These are phyloP conservation scores for Zoysia pacifica DNA, from an alignment of 176 grass and related monocot species.

Conservation along the genomic window DNA sequence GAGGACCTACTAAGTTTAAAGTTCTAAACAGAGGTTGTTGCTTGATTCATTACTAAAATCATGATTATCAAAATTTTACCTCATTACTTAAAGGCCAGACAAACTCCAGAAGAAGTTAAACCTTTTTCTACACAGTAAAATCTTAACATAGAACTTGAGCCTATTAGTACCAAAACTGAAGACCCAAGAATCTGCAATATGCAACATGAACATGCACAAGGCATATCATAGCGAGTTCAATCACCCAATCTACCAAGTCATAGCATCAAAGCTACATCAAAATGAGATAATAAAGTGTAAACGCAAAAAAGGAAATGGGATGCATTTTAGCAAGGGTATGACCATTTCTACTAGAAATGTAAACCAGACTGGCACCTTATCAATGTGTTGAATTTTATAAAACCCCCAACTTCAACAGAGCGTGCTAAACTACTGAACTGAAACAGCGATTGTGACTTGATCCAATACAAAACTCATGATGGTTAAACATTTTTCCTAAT, in stretches of 20 bases:
- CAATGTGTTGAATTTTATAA: not conserved
- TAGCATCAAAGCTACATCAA: not conserved
- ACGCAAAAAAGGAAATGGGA: not conserved
- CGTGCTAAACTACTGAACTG: slow-evolving; percentile 1
- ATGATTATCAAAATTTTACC: not conserved
- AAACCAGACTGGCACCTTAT: slow-evolving; percentile 2
- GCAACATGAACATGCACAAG: not conserved
- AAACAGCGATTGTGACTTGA: not conserved
- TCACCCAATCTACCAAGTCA: too few species aligned
- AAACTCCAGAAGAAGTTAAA: too few species aligned
- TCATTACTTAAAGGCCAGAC: too few species aligned
- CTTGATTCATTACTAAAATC: not conserved
- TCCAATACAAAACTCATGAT: not conserved
- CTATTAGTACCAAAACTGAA: too few species aligned
- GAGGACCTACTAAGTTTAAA: not conserved
- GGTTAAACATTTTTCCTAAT: not conserved
- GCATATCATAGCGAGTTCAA: too few species aligned
- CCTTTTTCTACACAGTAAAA: too few species aligned
- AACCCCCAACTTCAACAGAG: not conserved
- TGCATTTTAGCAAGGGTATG: slow-evolving; percentile 5
- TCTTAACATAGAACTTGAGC: too few species aligned
- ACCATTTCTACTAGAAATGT: slow-evolving; percentile 4
- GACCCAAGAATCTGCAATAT: not conserved
- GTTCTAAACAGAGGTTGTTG: not conserved
- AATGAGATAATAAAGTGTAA: not conserved